Evolutionary conservation across 106 monocot genomes (phyloP).

Genomic region (Apostasia shenzhenica): DNA sequence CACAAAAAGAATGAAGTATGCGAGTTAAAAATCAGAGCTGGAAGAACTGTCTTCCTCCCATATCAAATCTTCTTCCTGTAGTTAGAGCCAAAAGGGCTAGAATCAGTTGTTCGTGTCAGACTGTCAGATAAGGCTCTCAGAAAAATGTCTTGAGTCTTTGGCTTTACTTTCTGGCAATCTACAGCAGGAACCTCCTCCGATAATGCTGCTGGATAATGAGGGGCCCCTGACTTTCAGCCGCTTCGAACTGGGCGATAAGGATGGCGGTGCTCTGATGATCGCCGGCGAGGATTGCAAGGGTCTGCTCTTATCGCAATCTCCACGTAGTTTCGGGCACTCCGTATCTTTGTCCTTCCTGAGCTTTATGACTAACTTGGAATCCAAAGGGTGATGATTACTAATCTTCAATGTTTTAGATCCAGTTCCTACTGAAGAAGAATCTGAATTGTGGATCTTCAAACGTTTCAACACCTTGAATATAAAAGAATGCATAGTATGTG

Average conservation of each 20-base stretch:
- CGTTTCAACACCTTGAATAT: not conserved
- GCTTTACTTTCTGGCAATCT: not conserved
- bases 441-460: conserved; percentile 4
- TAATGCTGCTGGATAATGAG: not conserved
- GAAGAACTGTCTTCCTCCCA: not conserved
- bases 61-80: no score
- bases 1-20: conserved; percentile 24
- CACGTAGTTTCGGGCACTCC: not conserved
- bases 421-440: not conserved
- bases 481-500: no score
- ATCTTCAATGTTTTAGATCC: not conserved
- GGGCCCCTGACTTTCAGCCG: not conserved
- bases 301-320: not conserved
- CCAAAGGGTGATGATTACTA: not conserved
- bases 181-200: not conserved
- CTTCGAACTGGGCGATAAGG: not conserved
- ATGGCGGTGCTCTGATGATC: no score
- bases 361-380: not conserved
- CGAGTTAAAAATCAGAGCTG: conserved; percentile 6
- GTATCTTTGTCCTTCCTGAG: not conserved
- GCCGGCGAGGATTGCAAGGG: no score
- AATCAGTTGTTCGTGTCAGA: not conserved
- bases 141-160: not conserved
- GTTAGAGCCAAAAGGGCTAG: not conserved
- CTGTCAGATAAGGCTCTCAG: not conserved